Conservation (phyloP, 306 rosid genomes). For the Acacia melanoxylon region DNA sequence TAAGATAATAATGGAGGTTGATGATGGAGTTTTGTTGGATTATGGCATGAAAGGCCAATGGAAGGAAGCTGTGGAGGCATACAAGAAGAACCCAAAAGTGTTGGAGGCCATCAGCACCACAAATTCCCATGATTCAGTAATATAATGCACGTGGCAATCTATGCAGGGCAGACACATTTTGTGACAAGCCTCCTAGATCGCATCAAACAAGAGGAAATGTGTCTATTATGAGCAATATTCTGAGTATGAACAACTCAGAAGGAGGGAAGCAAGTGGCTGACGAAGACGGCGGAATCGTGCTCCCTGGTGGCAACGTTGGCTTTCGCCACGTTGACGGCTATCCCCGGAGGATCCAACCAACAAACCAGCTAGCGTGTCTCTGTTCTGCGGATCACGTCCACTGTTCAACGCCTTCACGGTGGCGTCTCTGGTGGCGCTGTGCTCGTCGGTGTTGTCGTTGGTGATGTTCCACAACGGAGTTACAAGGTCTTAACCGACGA, state of each 20-base stretch:
- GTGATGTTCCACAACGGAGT: constrained; percentile 47
- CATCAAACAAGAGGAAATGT: too few relatives aligned
- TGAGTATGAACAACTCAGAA: constrained; percentile 32
- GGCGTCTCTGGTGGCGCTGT: constrained; percentile 51
- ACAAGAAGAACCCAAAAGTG: background rate
- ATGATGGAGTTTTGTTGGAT: constrained; percentile 25
- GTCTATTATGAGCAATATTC: background rate
- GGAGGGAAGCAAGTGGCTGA: constrained; percentile 56
- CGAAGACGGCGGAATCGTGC: constrained; percentile 54
- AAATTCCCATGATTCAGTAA: constrained; percentile 38
- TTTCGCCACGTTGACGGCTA: constrained; percentile 54
- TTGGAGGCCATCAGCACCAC: background rate
- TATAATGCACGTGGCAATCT: constrained; percentile 36
- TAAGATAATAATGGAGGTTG: background rate
- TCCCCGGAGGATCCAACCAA: constrained; percentile 53
- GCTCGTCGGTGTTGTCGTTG: constrained; percentile 41
- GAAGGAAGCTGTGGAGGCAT: constrained; percentile 29
- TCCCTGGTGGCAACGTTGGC: constrained; percentile 65
- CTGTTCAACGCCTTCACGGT: constrained; percentile 48
- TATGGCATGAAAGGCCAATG: constrained; percentile 40
- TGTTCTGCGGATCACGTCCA: constrained; percentile 3
- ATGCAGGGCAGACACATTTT: constrained; percentile 33
- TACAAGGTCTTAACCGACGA: constrained; percentile 37
- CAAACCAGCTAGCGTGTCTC: constrained; percentile 34
- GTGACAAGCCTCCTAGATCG: constrained; percentile 25